These are phyloP conservation scores for Neobulgaria alba DNA, from an alignment of 2,329 filamentous ascomycete species.

Conservation along the genomic window DNA sequence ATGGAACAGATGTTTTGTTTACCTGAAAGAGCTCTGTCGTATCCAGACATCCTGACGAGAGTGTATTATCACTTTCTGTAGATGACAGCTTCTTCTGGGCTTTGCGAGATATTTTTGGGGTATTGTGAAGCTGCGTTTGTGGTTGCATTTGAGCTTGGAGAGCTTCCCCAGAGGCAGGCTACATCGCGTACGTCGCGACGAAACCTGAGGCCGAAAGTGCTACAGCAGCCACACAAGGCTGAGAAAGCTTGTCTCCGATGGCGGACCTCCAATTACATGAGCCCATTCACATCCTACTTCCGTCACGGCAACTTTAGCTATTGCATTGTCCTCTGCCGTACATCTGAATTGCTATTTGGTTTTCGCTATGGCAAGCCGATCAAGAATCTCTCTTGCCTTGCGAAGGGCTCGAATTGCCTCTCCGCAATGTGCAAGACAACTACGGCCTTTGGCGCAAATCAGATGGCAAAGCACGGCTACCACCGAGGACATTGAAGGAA, in stretches of 20 bases:
- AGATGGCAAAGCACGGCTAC: constrained; percentile 25
- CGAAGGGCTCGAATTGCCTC: constrained; percentile 20
- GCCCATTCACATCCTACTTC: background rate
- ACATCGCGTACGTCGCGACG: constrained; percentile 24
- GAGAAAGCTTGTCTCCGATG: too few species aligned
- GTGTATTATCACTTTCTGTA: background rate
- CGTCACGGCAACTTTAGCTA: background rate
- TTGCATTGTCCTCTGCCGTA: background rate
- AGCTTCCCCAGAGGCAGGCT: constrained; percentile 18
- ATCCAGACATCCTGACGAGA: constrained; percentile 65
- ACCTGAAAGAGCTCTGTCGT: constrained; percentile 99
- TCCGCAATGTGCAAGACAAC: constrained; percentile 7
- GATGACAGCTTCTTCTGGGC: background rate
- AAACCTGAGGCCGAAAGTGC: constrained; percentile 4
- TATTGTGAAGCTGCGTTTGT: constrained; percentile 11
- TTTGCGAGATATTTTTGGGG: background rate
- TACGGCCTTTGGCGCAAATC: constrained; percentile 18
- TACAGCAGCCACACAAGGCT: constrained; percentile 8
- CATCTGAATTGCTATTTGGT: background rate
- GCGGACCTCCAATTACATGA: too few species aligned
- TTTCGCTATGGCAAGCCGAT: constrained; percentile 22
- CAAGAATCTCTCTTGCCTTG: constrained; percentile 19
- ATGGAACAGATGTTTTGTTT: constrained; percentile 35
- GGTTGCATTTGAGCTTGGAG: constrained; percentile 13
- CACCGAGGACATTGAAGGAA: constrained; percentile 21